Base-by-base conservation (phyloP, 805 yeast species). In the Zygoascus tannicola region DNA sequence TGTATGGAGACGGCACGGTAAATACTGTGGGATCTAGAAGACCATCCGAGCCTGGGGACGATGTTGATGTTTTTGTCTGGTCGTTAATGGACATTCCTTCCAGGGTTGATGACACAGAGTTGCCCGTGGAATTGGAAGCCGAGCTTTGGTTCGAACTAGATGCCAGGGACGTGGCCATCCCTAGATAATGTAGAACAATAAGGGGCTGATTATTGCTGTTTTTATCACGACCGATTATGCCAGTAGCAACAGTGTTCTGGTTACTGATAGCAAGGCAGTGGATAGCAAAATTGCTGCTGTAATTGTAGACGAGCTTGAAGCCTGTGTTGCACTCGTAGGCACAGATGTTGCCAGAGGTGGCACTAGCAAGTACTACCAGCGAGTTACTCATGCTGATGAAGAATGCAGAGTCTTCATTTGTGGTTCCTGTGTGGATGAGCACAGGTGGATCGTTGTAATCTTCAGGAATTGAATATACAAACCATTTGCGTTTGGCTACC, bases 211-310 rank as follows among this genome's bases (percentile, higher is more conserved):
- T 88, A 22, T 78, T 71, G 3, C 80, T 78, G 18, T 73, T 63
- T 46, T 81, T 70, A 56, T 85, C 94, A 45, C 78, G 75, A 0
- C 94, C 92, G 0, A 90, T 82, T 23, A 88, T 79, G 1, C 94
- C 92, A 50, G 85, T 75, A 4, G 92, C 92, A 21, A 80, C 65
- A 16, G 71, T 65, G 21, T 82, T 86, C 50, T 73, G 68, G 0
- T 78, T 74, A 7, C 90, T 74, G 1, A 87, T 68, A 30, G 85
- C 81, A 38, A 85, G 69, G 56, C 95, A 85, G 41, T 94, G 62
- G 32, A 88, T 81, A 1, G 90, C 88, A 56, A 84, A 83, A 44
- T 73, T 74, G 8, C 85, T 79, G 32, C 74, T 66, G 56, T 83
- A 77, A 0, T 84, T 74, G 60, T 81, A 85, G 1, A 87, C 66